Evolutionary conservation across 1,284 basidiomycete genomes (phyloP).

Genomic region (Rhizoctonia solani): DNA sequence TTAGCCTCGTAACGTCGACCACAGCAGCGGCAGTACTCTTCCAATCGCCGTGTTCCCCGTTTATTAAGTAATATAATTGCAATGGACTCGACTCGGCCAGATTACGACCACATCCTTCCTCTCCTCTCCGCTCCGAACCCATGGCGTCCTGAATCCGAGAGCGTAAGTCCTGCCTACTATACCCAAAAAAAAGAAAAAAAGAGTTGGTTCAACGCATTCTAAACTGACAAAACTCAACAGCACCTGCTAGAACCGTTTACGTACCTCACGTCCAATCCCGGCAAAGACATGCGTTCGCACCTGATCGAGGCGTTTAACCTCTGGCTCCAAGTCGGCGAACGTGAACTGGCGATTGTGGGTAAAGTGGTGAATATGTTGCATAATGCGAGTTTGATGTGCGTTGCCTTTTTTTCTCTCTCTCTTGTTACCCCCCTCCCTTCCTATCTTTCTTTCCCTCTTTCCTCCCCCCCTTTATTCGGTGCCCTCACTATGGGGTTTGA

Average conservation of each 20-base stretch:
- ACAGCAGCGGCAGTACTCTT: no score
- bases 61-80: no score
- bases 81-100: not conserved
- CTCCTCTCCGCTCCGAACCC: conserved; percentile 42
- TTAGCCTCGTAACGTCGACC: no score
- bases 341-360: conserved; percentile 74
- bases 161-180: conserved; percentile 37
- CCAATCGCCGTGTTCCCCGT: not conserved
- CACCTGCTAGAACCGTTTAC: conserved; percentile 88
- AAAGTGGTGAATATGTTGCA: conserved; percentile 92
- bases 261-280: conserved; percentile 84
- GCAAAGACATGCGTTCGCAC: conserved; percentile 89
- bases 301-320: conserved; percentile 94
- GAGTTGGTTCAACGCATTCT: no score
- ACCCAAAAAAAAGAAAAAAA: no score
- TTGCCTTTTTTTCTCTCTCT: conserved; percentile 34
- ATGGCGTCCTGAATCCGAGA: conserved; percentile 44
- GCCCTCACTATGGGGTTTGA: no score
- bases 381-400: conserved; percentile 88
- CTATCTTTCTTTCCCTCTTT: no score
- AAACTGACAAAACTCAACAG: no score
- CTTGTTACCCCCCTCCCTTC: no score
- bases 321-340: conserved; percentile 84
- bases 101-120: conserved; percentile 41
- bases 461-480: no score